These are phyloP conservation scores for Podila horticola DNA, from an alignment of 192 early-diverging fungal genomes.

Conservation along the genomic window DNA sequence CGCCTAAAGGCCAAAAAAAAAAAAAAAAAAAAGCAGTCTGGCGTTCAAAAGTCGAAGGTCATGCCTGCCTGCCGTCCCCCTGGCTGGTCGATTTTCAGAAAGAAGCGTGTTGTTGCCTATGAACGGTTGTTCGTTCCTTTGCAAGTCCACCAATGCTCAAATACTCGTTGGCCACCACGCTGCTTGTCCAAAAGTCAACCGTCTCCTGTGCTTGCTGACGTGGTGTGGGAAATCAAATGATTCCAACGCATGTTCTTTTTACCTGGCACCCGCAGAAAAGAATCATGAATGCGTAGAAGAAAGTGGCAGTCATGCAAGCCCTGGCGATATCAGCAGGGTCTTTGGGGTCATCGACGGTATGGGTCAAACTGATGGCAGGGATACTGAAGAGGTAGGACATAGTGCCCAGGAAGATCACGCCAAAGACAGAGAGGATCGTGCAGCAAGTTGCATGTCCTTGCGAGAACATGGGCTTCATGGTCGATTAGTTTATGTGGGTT, in stretches of 20 bases:
- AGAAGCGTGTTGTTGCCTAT: too few species aligned
- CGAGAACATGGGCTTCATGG: slow-evolving; percentile 63
- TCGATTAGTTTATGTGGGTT: slow-evolving; percentile 5
- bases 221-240: not conserved
- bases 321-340: slow-evolving; percentile 58
- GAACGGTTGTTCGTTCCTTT: too few species aligned
- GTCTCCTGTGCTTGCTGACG: slow-evolving; percentile 5
- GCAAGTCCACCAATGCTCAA: too few species aligned
- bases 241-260: slow-evolving; percentile 1
- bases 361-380: slow-evolving; percentile 58
- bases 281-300: slow-evolving; percentile 62
- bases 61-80: too few species aligned
- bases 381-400: slow-evolving; percentile 54
- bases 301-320: slow-evolving; percentile 60
- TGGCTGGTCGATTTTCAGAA: too few species aligned
- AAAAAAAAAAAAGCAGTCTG: too few species aligned
- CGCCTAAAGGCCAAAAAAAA: too few species aligned
- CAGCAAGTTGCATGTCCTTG: slow-evolving; percentile 59
- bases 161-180: too few species aligned
- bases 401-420: slow-evolving; percentile 60
- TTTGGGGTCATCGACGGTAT: slow-evolving; percentile 56
- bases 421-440: slow-evolving; percentile 57
- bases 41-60: too few species aligned
- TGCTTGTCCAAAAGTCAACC: not conserved
- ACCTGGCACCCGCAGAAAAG: slow-evolving; percentile 64